Conservation (phyloP, 805 yeast species). For the Saturnispora silvae region DNA sequence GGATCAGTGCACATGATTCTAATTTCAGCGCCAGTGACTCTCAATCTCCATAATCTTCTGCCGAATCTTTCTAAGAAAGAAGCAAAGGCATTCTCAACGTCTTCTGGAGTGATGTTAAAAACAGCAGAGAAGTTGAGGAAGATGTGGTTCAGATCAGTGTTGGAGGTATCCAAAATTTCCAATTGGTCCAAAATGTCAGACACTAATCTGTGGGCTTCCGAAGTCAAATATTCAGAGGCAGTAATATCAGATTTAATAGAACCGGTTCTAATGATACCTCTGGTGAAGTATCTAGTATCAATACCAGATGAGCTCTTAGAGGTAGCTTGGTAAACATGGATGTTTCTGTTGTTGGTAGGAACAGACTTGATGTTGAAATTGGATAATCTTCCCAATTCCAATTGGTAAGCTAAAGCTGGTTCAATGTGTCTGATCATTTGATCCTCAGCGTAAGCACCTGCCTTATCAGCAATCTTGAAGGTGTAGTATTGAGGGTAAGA, state of each 20-base stretch:
- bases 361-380: constrained; percentile 93
- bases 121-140: constrained; percentile 95
- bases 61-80: constrained; percentile 97
- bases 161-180: constrained; percentile 87
- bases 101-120: constrained; percentile 87
- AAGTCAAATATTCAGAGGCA: constrained; percentile 85
- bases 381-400: constrained; percentile 87
- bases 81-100: constrained; percentile 95
- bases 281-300: constrained; percentile 91
- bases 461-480: constrained; percentile 45
- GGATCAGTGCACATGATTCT: constrained; percentile 92
- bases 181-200: constrained; percentile 90
- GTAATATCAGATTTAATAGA: constrained; percentile 87
- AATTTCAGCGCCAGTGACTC: constrained; percentile 96
- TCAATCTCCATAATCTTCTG: constrained; percentile 88
- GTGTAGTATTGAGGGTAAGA: constrained; percentile 92
- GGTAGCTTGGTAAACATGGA: constrained; percentile 93
- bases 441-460: constrained; percentile 78
- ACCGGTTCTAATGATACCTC: constrained; percentile 96
- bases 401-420: constrained; percentile 96
- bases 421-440: constrained; percentile 94
- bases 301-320: constrained; percentile 82
- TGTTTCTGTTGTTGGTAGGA: constrained; percentile 91
- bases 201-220: constrained; percentile 95
- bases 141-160: constrained; percentile 93